A percentile compares a stretch with the other conserved stretches of the same genome.
These are phyloP conservation scores for Ophiorrhiza pumila DNA, from an alignment of 257 asterid genomes.

Conservation along the genomic window DNA sequence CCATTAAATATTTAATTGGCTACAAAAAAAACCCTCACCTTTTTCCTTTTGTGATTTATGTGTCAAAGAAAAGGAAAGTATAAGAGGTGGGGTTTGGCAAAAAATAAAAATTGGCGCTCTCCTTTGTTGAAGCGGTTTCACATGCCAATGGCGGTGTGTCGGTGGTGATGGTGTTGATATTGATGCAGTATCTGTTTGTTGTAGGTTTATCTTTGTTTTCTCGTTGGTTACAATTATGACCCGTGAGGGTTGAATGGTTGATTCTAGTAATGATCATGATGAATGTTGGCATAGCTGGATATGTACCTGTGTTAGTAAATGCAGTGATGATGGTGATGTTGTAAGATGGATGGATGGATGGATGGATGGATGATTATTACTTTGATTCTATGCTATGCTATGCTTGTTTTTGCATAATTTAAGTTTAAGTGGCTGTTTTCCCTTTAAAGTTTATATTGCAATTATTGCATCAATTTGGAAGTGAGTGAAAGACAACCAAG, in stretches of 20 bases:
- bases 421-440: neutral
- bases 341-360: conserved; percentile 9
- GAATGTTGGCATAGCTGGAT: neutral
- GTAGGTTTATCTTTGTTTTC: neutral
- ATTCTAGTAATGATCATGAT: neutral
- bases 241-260: conserved; percentile 5
- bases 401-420: neutral
- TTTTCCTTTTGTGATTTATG: conserved; percentile 11
- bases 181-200: neutral
- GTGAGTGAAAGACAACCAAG: neutral
- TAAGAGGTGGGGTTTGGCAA: neutral
- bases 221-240: neutral
- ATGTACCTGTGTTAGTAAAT: conserved; percentile 2
- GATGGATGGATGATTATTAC: neutral
- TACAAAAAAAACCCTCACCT: conserved; percentile 15
- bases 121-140: neutral
- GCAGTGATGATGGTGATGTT: neutral
- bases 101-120: conserved; percentile 9
- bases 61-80: neutral
- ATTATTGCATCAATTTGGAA: conserved; percentile 2
- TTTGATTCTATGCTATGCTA: too few relatives aligned
- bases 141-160: conserved; percentile 10
- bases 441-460: neutral
- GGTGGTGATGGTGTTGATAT: neutral
- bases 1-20: conserved; percentile 25